Evolutionary conservation across 179 eudicot species (phyloP).

Genomic region (Carnegiea gigantea): DNA sequence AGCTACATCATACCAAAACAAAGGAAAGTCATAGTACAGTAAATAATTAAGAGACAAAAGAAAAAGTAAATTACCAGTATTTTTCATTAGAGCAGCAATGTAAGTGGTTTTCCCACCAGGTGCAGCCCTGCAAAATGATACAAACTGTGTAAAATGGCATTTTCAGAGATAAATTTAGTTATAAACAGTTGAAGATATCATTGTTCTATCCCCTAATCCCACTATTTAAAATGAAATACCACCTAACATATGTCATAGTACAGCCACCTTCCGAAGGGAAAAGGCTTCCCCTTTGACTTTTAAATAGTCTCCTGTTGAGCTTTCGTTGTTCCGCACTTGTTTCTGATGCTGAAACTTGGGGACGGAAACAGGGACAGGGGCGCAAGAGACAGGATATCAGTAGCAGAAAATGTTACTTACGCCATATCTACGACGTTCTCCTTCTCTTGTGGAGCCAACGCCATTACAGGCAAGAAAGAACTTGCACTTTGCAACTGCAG

Average conservation of each 20-base stretch:
- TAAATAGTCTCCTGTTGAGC: background rate
- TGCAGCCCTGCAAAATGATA: constrained; percentile 68
- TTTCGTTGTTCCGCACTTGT: background rate
- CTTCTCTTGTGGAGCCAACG: constrained; percentile 91
- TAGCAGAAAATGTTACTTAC: constrained; percentile 48
- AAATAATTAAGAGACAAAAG: background rate
- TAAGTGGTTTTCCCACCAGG: constrained; percentile 99
- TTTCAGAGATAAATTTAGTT: background rate
- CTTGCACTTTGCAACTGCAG: constrained; percentile 87
- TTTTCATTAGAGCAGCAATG: constrained; percentile 87
- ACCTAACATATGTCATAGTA: background rate
- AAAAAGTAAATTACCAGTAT: constrained; percentile 55
- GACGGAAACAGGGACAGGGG: background rate
- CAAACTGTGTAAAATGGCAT: background rate
- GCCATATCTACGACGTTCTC: constrained; percentile 91
- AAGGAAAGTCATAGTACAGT: background rate
- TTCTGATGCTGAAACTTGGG: background rate
- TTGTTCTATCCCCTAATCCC: too few species aligned
- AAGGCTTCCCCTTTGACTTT: constrained; percentile 8
- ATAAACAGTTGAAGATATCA: background rate
- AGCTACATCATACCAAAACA: background rate
- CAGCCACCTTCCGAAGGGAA: background rate
- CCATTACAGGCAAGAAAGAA: constrained; percentile 96
- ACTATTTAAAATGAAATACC: background rate
- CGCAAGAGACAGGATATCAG: background rate